A percentile compares a stretch with the other conserved stretches of the same genome.
These are phyloP conservation scores for Physaria fendleri DNA, from an alignment of 345 rosid genomes.

Conservation along the genomic window DNA sequence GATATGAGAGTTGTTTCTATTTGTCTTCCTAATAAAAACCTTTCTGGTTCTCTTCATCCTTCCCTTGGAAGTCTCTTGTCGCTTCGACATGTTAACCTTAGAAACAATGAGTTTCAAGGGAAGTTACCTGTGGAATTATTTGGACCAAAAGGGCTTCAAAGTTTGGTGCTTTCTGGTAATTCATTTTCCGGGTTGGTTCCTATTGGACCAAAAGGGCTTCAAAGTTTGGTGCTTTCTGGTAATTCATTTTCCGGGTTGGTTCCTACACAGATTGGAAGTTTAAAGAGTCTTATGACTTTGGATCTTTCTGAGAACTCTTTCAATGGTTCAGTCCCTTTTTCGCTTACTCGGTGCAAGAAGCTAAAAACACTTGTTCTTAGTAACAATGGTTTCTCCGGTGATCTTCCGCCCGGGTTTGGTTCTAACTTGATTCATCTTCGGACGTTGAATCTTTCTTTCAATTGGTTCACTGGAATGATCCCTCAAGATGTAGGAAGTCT, in stretches of 20 bases:
- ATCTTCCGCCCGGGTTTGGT: constrained; percentile 44
- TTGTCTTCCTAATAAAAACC: constrained; percentile 43
- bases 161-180: constrained; percentile 68
- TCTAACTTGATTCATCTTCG: constrained; percentile 36
- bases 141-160: constrained; percentile 46
- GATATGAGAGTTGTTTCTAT: constrained; percentile 43
- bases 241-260: constrained; percentile 69
- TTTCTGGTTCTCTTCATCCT: constrained; percentile 56
- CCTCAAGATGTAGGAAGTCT: constrained; percentile 57
- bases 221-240: constrained; percentile 63
- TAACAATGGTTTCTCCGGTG: constrained; percentile 52
- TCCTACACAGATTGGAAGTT: constrained; percentile 52
- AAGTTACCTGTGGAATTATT: constrained; percentile 50
- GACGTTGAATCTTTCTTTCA: constrained; percentile 57
- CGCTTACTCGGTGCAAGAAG: constrained; percentile 46
- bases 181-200: constrained; percentile 70
- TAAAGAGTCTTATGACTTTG: constrained; percentile 42
- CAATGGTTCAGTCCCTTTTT: constrained; percentile 43
- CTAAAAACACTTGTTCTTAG: constrained; percentile 49
- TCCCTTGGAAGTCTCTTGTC: constrained; percentile 48
- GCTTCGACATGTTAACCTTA: constrained; percentile 55
- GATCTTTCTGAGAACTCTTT: constrained; percentile 60
- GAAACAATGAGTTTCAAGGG: constrained; percentile 60
- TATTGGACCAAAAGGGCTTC: constrained; percentile 46
- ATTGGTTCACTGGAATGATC: constrained; percentile 44